Conservation (phyloP, 73 alveolate genomes). For the Blepharisma stoltei region DNA sequence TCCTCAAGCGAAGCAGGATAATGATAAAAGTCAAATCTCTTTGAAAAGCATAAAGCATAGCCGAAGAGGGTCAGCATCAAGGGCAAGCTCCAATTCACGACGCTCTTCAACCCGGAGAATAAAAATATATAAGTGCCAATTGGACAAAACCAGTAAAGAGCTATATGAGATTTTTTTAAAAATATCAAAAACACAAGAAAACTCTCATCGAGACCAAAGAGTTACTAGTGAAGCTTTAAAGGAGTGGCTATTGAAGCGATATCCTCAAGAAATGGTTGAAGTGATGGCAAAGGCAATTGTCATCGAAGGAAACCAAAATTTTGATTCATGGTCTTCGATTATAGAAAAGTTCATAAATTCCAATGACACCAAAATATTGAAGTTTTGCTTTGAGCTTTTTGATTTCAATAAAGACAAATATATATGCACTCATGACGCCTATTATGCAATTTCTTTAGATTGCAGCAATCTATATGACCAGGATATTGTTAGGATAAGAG, state of each 20-base stretch:
- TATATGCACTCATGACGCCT: conserved; percentile 13
- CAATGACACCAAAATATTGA: neutral
- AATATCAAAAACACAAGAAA: too few relatives aligned
- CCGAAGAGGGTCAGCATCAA: too few relatives aligned
- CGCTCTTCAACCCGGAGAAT: too few relatives aligned
- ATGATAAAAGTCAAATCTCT: too few relatives aligned
- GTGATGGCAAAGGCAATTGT: neutral
- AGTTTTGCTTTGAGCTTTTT: conserved; percentile 2
- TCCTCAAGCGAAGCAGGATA: too few relatives aligned
- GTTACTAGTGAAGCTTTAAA: neutral
- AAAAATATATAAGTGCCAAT: too few relatives aligned
- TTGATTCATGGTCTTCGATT: neutral
- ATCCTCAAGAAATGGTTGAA: conserved; percentile 6
- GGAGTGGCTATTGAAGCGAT: neutral
- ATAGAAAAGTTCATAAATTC: neutral
- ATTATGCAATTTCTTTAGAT: neutral
- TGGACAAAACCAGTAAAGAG: too few relatives aligned
- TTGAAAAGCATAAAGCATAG: too few relatives aligned
- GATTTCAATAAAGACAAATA: conserved; percentile 6
- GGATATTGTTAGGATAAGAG: conserved; percentile 3
- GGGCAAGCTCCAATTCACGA: too few relatives aligned
- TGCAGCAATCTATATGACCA: neutral
- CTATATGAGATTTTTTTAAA: too few relatives aligned
- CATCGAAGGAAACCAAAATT: neutral
- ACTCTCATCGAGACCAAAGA: neutral